Conservation (phyloP, 2,329 filamentous ascomycete genomes). For the Paecilomyces sp. region DNA sequence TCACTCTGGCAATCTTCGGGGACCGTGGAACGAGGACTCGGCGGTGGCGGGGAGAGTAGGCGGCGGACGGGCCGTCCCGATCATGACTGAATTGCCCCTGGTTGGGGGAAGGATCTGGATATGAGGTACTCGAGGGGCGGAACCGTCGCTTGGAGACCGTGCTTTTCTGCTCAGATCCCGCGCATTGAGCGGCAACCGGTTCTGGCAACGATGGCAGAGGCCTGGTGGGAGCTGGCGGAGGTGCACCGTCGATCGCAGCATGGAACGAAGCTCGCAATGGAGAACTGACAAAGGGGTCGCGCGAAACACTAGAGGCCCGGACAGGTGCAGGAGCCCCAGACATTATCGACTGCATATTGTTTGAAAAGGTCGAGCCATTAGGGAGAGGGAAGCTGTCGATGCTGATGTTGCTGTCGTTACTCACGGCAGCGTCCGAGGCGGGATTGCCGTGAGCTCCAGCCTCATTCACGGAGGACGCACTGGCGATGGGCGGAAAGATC, state of each 20-base stretch:
- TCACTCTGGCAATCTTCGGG: neutral
- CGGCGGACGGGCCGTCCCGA: neutral
- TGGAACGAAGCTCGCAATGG: neutral
- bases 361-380: neutral
- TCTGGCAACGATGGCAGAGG: slow-evolving; percentile 27
- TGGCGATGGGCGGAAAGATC: neutral
- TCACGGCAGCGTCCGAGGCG: neutral
- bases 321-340: slow-evolving; percentile 4
- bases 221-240: slow-evolving; percentile 27
- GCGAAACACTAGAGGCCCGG: slow-evolving; percentile 4
- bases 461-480: neutral
- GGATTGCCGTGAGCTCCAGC: neutral
- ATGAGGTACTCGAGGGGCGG: neutral
- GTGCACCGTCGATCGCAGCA: slow-evolving; percentile 20
- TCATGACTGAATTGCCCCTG: neutral
- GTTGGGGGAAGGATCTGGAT: neutral
- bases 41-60: neutral
- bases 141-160: neutral
- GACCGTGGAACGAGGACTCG: neutral
- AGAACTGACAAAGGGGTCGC: neutral
- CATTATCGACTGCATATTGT: neutral
- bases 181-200: neutral
- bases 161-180: neutral
- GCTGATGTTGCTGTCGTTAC: neutral
- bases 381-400: neutral